These are phyloP conservation scores for Helotiales sp. DNA, from an alignment of 2,329 filamentous ascomycete species.

Conservation along the genomic window DNA sequence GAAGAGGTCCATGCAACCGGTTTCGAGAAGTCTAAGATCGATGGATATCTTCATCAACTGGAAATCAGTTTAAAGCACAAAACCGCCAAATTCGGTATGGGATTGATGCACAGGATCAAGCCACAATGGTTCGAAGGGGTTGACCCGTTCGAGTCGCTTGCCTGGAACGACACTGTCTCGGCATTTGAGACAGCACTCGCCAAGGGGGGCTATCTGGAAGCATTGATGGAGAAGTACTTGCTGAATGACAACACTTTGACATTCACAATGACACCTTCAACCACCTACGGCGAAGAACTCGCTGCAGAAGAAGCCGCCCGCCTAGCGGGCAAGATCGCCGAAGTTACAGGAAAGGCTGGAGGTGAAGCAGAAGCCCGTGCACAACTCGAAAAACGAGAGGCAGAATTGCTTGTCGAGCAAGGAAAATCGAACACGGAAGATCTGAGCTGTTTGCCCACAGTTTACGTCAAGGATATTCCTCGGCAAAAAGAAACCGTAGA, in stretches of 20 bases:
- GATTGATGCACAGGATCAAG: constrained; percentile 84
- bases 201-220: constrained; percentile 80
- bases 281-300: constrained; percentile 74
- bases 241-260: constrained; percentile 85
- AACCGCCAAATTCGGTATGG: constrained; percentile 92
- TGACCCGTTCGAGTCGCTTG: constrained; percentile 87
- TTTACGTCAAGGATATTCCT: constrained; percentile 88
- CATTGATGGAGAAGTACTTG: constrained; percentile 86
- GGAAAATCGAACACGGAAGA: constrained; percentile 84
- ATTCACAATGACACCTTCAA: constrained; percentile 92
- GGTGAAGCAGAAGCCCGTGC: constrained; percentile 73
- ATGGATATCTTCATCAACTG: constrained; percentile 90
- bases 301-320: constrained; percentile 77
- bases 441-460: constrained; percentile 83
- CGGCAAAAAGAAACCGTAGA: constrained; percentile 68
- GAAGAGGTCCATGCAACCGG: constrained; percentile 73
- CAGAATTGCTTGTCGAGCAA: constrained; percentile 80
- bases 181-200: constrained; percentile 80
- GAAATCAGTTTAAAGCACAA: constrained; percentile 96
- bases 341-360: constrained; percentile 70
- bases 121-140: constrained; percentile 95
- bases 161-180: constrained; percentile 87
- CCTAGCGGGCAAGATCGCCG: constrained; percentile 74
- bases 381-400: constrained; percentile 76
- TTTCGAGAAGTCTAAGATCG: constrained; percentile 88